These are phyloP conservation scores for Grosmannia penicillata DNA, from an alignment of 2,329 filamentous ascomycete species.

Conservation along the genomic window DNA sequence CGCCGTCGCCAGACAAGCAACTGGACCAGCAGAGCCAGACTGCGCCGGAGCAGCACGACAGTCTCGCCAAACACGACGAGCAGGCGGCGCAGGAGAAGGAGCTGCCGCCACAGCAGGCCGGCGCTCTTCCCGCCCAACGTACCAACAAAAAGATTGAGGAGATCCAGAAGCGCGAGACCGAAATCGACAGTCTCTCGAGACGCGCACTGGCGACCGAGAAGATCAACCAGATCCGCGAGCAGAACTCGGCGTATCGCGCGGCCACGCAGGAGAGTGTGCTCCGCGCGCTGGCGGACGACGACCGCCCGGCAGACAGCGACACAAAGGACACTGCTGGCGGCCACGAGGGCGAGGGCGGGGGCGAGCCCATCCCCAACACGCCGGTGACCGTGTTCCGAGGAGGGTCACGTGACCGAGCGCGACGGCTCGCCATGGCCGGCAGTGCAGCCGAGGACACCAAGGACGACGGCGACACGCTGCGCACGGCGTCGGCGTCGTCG, in stretches of 20 bases:
- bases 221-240: conserved; percentile 37
- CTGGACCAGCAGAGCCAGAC: neutral
- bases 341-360: conserved; percentile 15
- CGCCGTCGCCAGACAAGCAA: neutral
- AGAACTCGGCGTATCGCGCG: conserved; percentile 26
- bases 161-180: conserved; percentile 27
- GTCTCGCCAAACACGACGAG: neutral
- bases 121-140: conserved; percentile 8
- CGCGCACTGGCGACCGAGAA: conserved; percentile 31
- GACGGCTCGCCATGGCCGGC: too few species aligned
- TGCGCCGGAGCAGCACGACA: neutral
- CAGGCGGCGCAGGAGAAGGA: neutral
- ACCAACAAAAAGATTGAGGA: conserved; percentile 34
- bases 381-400: conserved; percentile 24
- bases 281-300: neutral
- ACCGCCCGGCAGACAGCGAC: neutral
- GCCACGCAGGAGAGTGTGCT: neutral
- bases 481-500: conserved; percentile 1
- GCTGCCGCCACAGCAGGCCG: neutral
- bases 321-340: conserved; percentile 15
- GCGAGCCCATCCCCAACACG: conserved; percentile 22
- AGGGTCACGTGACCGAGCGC: conserved; percentile 3
- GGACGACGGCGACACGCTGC: neutral
- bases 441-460: neutral
- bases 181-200: conserved; percentile 27